phyloP scores from a whole-genome alignment of 1,284 basidiomycete genomes.

The Microbotryum violaceum region DNA sequence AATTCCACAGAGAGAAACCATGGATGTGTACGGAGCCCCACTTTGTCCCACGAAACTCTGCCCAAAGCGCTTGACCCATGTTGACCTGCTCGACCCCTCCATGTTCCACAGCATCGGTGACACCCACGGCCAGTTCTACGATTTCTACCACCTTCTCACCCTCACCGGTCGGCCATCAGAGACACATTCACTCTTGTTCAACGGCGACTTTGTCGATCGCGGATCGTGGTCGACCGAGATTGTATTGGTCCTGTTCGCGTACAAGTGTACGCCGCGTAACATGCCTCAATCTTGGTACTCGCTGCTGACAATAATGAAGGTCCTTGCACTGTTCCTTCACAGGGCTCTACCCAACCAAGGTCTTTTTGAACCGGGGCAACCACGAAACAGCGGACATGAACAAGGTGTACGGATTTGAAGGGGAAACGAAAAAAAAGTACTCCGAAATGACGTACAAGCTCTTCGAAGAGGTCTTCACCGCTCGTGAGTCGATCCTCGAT shows the following conservation, averaged over 20 bases:
- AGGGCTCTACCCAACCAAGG: slow-evolving; percentile 80
- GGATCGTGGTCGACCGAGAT: slow-evolving; percentile 98
- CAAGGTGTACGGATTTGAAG: slow-evolving; percentile 70
- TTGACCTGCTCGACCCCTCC: background rate
- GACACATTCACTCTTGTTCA: slow-evolving; percentile 80
- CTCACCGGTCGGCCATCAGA: slow-evolving; percentile 76
- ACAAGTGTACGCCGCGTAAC: slow-evolving; percentile 58
- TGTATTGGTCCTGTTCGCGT: slow-evolving; percentile 85
- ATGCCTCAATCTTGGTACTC: slow-evolving; percentile 5
- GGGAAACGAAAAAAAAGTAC: slow-evolving; percentile 91
- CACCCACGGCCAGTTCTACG: slow-evolving; percentile 73
- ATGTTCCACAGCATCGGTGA: slow-evolving; percentile 15
- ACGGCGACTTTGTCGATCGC: slow-evolving; percentile 93
- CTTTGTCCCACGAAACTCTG: too few species aligned
- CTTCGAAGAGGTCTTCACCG: slow-evolving; percentile 84
- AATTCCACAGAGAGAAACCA: slow-evolving; percentile 68
- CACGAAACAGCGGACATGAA: slow-evolving; percentile 89
- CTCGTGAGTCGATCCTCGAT: slow-evolving; percentile 51
- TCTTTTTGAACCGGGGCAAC: slow-evolving; percentile 91
- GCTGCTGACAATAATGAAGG: slow-evolving; percentile 3
- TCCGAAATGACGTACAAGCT: slow-evolving; percentile 77
- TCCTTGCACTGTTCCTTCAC: background rate
- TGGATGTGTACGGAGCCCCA: slow-evolving; percentile 60
- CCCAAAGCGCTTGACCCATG: background rate
- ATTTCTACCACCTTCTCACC: slow-evolving; percentile 77